A percentile compares a stretch with the other conserved stretches of the same genome.
Evolutionary conservation across 140 eudicot genomes (phyloP).

Genomic region (Flaveria floridana): DNA sequence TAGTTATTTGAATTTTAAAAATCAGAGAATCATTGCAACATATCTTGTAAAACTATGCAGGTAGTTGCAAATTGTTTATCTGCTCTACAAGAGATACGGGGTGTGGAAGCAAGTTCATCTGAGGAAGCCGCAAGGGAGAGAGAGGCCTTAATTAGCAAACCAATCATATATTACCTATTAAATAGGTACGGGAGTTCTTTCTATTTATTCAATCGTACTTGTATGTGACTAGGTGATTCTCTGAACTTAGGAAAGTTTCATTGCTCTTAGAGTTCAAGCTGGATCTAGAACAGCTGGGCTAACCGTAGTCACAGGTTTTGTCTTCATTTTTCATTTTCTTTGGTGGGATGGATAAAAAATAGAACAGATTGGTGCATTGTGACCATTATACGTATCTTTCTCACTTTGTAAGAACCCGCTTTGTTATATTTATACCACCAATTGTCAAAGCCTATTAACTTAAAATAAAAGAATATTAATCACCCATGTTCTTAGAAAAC

Average conservation of each 20-base stretch:
- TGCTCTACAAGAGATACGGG: constrained; percentile 93
- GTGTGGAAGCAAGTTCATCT: constrained; percentile 77
- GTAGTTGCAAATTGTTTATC: constrained; percentile 91
- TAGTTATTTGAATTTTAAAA: not conserved
- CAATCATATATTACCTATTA: constrained; percentile 68
- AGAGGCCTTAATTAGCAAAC: constrained; percentile 82
- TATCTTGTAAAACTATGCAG: constrained; percentile 33
- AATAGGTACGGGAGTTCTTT: constrained; percentile 49
- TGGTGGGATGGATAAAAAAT: not conserved
- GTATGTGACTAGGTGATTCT: not conserved
- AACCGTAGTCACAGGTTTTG: not conserved
- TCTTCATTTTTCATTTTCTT: not conserved
- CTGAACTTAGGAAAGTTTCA: not conserved
- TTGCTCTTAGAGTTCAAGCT: constrained; percentile 15
- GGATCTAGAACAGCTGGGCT: constrained; percentile 5
- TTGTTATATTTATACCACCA: too few relatives aligned
- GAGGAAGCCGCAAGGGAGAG: constrained; percentile 87
- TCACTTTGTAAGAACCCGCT: too few relatives aligned
- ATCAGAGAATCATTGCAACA: not conserved
- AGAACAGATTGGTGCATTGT: not conserved
- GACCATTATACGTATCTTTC: not conserved
- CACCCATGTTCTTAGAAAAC: too few relatives aligned
- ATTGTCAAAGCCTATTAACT: too few relatives aligned
- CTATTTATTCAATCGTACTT: not conserved
- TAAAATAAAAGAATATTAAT: too few relatives aligned